Evolutionary conservation across 139 green algal genomes (phyloP).

Genomic region (Micractinium conductrix): DNA sequence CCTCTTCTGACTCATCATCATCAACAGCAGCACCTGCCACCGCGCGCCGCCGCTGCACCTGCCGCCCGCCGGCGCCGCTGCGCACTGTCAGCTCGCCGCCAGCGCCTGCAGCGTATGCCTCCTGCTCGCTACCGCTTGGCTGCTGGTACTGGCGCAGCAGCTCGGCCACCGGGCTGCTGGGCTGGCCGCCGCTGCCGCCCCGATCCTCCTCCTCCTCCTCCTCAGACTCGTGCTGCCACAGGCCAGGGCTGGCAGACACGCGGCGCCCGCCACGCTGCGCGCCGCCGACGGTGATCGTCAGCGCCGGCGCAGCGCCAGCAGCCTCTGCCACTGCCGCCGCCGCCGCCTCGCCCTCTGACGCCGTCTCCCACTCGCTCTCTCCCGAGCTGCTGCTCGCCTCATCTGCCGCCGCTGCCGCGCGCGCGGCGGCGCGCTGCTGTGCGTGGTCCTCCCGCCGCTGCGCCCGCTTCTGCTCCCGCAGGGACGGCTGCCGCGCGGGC

Average conservation of each 20-base stretch:
- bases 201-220: not conserved
- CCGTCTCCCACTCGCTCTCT: slow-evolving; percentile 17
- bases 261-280: not conserved
- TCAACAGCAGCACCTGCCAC: not conserved
- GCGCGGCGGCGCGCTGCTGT: no score
- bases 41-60: not conserved
- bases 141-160: not conserved
- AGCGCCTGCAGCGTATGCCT: not conserved
- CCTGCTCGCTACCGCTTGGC: not conserved
- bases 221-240: not conserved
- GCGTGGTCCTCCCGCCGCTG: not conserved
- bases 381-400: not conserved
- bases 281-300: not conserved
- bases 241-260: not conserved
- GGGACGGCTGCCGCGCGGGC: not conserved
- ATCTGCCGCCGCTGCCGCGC: not conserved
- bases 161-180: not conserved
- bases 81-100: not conserved
- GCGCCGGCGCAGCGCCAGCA: not conserved
- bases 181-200: not conserved
- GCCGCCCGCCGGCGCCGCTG: not conserved
- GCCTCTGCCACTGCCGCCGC: not conserved
- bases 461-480: not conserved
- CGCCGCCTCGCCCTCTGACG: not conserved
- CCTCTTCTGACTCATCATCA: not conserved